phyloP scores from a whole-genome alignment of 805 yeast species.

The Candida insectorum region DNA sequence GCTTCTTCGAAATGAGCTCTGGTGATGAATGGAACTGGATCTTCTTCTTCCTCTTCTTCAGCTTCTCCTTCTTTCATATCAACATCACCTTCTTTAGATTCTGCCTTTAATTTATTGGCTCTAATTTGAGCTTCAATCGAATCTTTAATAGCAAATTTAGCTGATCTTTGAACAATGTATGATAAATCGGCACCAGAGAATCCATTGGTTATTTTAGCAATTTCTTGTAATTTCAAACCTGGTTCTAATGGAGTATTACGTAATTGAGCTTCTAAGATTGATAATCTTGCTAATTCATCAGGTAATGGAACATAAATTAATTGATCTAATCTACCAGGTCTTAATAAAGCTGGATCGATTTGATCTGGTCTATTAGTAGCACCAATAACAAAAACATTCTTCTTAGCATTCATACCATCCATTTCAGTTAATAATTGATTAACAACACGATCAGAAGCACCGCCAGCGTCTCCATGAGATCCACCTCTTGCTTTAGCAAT shows the following conservation, averaged over 20 bases:
- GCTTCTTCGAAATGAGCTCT: constrained; percentile 97
- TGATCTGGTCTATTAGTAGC: constrained; percentile 99
- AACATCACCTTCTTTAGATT: constrained; percentile 18
- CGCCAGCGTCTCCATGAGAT: constrained; percentile 87
- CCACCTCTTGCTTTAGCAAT: constrained; percentile 98
- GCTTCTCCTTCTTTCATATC: constrained; percentile 45
- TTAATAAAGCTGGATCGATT: constrained; percentile 95
- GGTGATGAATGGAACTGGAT: constrained; percentile 94
- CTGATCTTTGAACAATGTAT: constrained; percentile 97
- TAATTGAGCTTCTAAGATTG: constrained; percentile 91
- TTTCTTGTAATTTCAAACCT: constrained; percentile 81
- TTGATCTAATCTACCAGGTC: constrained; percentile 99
- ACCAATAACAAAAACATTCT: constrained; percentile 97
- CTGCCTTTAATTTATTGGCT: constrained; percentile 31
- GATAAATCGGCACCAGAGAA: constrained; percentile 99
- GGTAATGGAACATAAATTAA: constrained; percentile 98
- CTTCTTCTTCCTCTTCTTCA: constrained; percentile 71
- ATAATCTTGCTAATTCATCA: constrained; percentile 89
- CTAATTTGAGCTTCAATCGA: constrained; percentile 76
- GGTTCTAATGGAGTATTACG: constrained; percentile 99
- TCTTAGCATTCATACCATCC: constrained; percentile 99
- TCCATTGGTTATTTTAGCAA: constrained; percentile 93
- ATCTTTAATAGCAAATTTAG: constrained; percentile 97
- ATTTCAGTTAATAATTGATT: constrained; percentile 94
- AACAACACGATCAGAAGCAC: constrained; percentile 94